phyloP scores from a whole-genome alignment of 2,329 filamentous ascomycete genomes.

The Paradendryphiella salina region DNA sequence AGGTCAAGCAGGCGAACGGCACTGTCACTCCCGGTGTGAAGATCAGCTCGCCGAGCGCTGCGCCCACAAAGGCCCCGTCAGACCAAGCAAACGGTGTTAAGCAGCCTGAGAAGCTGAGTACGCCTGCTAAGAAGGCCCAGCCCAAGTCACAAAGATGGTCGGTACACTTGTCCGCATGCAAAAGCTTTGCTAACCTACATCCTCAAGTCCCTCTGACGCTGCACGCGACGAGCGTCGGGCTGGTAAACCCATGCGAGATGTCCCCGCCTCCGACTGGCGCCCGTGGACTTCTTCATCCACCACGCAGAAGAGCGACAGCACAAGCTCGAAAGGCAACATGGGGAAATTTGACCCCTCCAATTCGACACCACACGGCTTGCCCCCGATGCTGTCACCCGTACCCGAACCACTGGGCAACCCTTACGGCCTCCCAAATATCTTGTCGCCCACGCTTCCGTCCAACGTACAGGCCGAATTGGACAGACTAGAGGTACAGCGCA shows the following conservation, averaged over 20 bases:
- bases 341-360: constrained; percentile 38
- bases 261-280: constrained; percentile 12
- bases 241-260: constrained; percentile 20
- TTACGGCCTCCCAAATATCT: constrained; percentile 54
- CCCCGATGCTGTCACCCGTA: constrained; percentile 47
- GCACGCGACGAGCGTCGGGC: constrained; percentile 22
- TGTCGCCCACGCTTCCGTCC: constrained; percentile 62
- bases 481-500: constrained; percentile 46
- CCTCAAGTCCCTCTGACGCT: constrained; percentile 23
- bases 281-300: constrained; percentile 22
- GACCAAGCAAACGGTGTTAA: constrained; percentile 35
- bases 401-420: constrained; percentile 48
- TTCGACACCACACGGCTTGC: constrained; percentile 45
- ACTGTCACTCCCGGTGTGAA: constrained; percentile 37
- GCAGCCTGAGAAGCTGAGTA: constrained; percentile 23
- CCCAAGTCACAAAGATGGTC: constrained; percentile 28
- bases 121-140: constrained; percentile 19
- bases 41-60: constrained; percentile 34
- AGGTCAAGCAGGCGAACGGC: constrained; percentile 55
- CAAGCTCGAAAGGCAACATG: constrained; percentile 38
- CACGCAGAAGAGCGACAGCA: constrained; percentile 46
- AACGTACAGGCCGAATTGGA: constrained; percentile 59
- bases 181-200: constrained; percentile 18
- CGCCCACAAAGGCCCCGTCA: constrained; percentile 26
- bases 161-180: not conserved